Conservation (phyloP, 352 stramenopile species). For the Globisporangium paddicum region DNA sequence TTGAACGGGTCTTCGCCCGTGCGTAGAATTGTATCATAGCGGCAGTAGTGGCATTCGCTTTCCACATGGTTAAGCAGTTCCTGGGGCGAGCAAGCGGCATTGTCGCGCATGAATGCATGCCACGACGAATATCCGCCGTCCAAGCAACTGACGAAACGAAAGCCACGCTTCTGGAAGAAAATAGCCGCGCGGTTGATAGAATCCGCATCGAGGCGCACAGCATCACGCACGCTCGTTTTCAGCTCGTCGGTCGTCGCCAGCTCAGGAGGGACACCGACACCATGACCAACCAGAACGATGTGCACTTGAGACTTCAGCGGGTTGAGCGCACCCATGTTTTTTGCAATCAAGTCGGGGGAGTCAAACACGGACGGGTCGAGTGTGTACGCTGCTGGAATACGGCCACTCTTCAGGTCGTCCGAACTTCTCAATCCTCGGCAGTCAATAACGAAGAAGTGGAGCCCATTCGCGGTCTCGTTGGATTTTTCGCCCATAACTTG, state of each 20-base stretch:
- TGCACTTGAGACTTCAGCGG: slow-evolving; percentile 72
- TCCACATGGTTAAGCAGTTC: slow-evolving; percentile 69
- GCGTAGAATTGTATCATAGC: slow-evolving; percentile 66
- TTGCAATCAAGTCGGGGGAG: slow-evolving; percentile 69
- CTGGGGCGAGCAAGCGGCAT: slow-evolving; percentile 40
- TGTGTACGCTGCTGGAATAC: slow-evolving; percentile 71
- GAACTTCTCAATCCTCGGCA: slow-evolving; percentile 70
- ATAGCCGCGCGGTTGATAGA: slow-evolving; percentile 70
- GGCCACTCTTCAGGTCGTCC: slow-evolving; percentile 71
- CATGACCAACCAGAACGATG: slow-evolving; percentile 70
- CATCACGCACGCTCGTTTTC: slow-evolving; percentile 72
- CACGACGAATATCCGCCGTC: slow-evolving; percentile 78
- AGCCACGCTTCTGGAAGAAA: slow-evolving; percentile 81
- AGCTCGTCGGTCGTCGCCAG: slow-evolving; percentile 57
- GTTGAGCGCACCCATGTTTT: slow-evolving; percentile 63
- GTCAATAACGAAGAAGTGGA: slow-evolving; percentile 78
- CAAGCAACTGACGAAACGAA: slow-evolving; percentile 75
- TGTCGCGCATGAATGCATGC: slow-evolving; percentile 82
- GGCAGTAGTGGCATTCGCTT: slow-evolving; percentile 71
- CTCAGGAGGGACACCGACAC: slow-evolving; percentile 58
- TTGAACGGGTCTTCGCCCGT: slow-evolving; percentile 66
- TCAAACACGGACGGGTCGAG: slow-evolving; percentile 79
- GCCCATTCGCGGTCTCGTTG: slow-evolving; percentile 16
- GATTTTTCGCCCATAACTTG: slow-evolving; percentile 66
- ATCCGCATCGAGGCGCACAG: slow-evolving; percentile 59